Percentiles rank a stretch among this genome's conserved stretches.
Evolutionary conservation across 2,329 filamentous ascomycete species (phyloP).

Genomic region (Phyllosticta citrichinensis): DNA sequence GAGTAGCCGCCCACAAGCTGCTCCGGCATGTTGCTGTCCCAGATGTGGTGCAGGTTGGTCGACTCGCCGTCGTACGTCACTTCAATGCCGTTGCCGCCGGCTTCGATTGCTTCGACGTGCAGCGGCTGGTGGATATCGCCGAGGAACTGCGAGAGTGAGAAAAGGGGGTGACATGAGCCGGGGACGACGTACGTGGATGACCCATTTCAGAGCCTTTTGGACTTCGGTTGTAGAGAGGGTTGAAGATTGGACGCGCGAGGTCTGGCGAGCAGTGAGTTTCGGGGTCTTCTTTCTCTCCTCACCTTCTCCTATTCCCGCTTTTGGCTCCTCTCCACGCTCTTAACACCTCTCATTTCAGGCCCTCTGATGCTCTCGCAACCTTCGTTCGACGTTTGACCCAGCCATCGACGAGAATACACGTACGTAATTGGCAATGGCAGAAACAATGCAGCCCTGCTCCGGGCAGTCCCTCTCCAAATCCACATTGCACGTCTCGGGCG

Average conservation of each 20-base stretch:
- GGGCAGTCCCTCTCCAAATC: constrained; percentile 43
- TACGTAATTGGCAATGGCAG: constrained; percentile 44
- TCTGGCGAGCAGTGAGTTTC: constrained; percentile 17
- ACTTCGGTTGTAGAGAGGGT: constrained; percentile 23
- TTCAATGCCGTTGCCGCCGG: constrained; percentile 36
- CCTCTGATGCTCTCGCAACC: background rate
- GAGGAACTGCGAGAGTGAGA: constrained; percentile 34
- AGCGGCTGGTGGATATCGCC: constrained; percentile 69
- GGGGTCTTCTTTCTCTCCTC: background rate
- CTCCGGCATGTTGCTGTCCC: constrained; percentile 34
- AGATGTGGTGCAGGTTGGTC: constrained; percentile 31
- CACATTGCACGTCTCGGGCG: constrained; percentile 39
- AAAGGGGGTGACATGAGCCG: background rate
- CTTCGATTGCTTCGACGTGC: constrained; percentile 39
- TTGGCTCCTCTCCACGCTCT: background rate
- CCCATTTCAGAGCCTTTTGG: constrained; percentile 38
- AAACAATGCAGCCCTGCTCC: constrained; percentile 40
- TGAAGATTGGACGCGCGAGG: constrained; percentile 26
- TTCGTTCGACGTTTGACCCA: background rate
- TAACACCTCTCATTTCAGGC: background rate
- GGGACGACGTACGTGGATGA: constrained; percentile 27
- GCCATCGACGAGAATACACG: constrained; percentile 5
- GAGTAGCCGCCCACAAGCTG: constrained; percentile 31
- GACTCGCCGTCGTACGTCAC: constrained; percentile 32
- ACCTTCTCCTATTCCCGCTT: background rate